phyloP scores from a whole-genome alignment of 306 rosid genomes.

The Corylus avellana region DNA sequence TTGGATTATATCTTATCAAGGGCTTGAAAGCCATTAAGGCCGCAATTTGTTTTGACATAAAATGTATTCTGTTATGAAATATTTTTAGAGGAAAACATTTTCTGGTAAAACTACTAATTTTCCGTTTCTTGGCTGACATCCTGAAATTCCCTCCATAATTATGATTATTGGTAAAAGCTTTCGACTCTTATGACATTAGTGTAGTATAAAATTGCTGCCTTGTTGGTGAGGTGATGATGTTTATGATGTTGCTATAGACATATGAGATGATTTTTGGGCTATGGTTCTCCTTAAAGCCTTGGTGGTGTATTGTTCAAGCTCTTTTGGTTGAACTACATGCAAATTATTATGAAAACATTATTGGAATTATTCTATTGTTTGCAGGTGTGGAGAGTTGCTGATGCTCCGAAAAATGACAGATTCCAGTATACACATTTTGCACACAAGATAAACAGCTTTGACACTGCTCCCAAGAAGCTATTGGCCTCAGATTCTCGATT shows the following conservation, averaged over 20 bases:
- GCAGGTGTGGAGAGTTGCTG: conserved; percentile 91
- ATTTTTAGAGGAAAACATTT: too few species aligned
- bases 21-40: background rate
- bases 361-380: conserved; percentile 3
- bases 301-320: background rate
- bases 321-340: background rate
- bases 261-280: background rate
- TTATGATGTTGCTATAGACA: background rate
- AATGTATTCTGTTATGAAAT: too few species aligned
- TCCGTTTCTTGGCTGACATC: too few species aligned
- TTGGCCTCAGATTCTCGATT: conserved; percentile 89
- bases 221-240: background rate
- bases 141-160: background rate
- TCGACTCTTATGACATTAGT: background rate
- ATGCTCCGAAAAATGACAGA: conserved; percentile 67
- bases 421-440: conserved; percentile 95
- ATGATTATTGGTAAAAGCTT: background rate
- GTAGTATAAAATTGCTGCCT: background rate
- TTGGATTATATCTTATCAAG: background rate
- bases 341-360: background rate
- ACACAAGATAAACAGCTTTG: conserved; percentile 89
- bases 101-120: too few species aligned
- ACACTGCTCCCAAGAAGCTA: conserved; percentile 87
- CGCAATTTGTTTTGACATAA: too few species aligned
- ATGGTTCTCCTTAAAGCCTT: background rate